These are phyloP conservation scores for Blastomyces percursus DNA, from an alignment of 2,329 filamentous ascomycete species.

Conservation along the genomic window DNA sequence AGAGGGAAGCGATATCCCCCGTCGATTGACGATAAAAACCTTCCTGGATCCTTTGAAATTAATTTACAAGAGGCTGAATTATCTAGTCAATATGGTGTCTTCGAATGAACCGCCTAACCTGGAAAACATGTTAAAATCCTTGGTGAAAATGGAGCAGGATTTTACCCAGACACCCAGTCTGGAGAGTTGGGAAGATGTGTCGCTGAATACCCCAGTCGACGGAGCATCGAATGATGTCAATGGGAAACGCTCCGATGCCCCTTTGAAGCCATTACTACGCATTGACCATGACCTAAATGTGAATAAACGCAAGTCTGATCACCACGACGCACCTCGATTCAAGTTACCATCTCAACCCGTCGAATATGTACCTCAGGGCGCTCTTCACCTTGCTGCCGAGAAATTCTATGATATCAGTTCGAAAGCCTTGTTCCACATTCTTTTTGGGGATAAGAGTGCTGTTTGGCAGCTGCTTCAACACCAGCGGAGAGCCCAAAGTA, in stretches of 20 bases:
- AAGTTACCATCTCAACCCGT: conserved; percentile 73
- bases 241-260: conserved; percentile 33
- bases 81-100: conserved; percentile 69
- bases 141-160: conserved; percentile 63
- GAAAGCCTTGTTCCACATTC: conserved; percentile 88
- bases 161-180: conserved; percentile 57
- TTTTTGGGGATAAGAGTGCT: conserved; percentile 93
- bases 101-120: conserved; percentile 58
- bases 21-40: conserved; percentile 75
- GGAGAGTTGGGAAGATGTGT: conserved; percentile 86
- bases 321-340: conserved; percentile 54
- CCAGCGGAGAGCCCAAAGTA: conserved; percentile 60
- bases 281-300: conserved; percentile 52
- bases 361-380: conserved; percentile 70
- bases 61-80: conserved; percentile 72
- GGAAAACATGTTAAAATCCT: conserved; percentile 56
- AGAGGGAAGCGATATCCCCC: conserved; percentile 52
- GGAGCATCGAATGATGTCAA: conserved; percentile 33
- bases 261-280: conserved; percentile 48
- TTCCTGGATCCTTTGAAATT: conserved; percentile 81
- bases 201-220: conserved; percentile 49
- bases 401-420: conserved; percentile 81
- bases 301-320: conserved; percentile 26
- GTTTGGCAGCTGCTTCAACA: conserved; percentile 87
- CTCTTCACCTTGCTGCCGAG: conserved; percentile 64